Conservation (phyloP, 345 rosid species). For the Gossypium bickii region DNA sequence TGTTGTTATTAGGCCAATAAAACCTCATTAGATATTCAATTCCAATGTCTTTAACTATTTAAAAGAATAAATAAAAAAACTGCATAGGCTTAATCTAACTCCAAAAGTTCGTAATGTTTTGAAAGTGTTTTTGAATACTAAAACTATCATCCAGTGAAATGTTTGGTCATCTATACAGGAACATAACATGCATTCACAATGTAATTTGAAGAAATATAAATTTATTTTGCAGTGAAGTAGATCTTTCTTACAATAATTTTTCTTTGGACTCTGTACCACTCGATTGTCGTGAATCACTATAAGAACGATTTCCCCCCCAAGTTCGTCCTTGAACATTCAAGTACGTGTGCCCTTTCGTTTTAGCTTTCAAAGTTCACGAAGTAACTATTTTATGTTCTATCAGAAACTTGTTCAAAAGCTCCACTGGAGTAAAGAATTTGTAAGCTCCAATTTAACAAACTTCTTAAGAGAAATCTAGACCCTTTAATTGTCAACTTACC, state of each 20-base stretch:
- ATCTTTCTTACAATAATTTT: conserved; percentile 50
- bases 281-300: conserved; percentile 35
- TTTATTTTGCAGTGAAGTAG: conserved; percentile 26
- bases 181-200: neutral
- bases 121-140: no score
- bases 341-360: neutral
- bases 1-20: neutral
- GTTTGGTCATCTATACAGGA: no score
- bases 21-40: neutral
- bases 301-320: conserved; percentile 5
- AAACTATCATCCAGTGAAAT: no score
- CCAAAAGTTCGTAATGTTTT: no score
- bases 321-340: neutral
- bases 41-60: no score
- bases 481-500: neutral
- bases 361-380: neutral
- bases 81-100: no score
- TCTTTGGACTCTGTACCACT: conserved; percentile 7
- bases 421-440: conserved; percentile 7
- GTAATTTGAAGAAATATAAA: no score
- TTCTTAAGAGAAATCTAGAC: neutral
- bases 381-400: neutral
- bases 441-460: neutral
- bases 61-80: no score
- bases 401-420: conserved; percentile 35